phyloP scores from a whole-genome alignment of 768 basidiomycete genomes.

The Rhodotorula diobovata region DNA sequence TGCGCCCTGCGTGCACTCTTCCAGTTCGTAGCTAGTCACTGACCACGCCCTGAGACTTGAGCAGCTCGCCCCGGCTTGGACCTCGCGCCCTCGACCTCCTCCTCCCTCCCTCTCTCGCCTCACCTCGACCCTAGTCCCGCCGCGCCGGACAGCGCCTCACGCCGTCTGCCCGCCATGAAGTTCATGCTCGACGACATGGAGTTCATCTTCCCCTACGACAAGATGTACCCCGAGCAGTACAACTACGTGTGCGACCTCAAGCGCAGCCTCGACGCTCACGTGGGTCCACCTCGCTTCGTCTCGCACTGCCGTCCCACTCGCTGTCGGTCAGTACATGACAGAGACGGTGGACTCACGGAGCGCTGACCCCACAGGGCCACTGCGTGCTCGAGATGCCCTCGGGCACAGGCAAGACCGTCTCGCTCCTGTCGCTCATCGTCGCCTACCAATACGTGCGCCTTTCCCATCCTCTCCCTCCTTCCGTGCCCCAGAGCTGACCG shows the following conservation, averaged over 20 bases:
- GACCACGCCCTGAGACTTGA: too few species aligned
- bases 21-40: too few species aligned
- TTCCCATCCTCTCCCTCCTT: background rate
- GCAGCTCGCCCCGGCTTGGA: too few species aligned
- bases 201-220: slow-evolving; percentile 83
- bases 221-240: slow-evolving; percentile 98
- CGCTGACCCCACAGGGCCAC: too few species aligned
- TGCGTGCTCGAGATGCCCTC: slow-evolving; percentile 99
- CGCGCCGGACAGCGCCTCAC: background rate
- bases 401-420: slow-evolving; percentile 98
- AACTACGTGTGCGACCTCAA: slow-evolving; percentile 99
- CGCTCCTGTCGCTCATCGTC: slow-evolving; percentile 86
- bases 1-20: too few species aligned
- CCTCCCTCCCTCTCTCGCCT: too few species aligned
- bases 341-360: too few species aligned
- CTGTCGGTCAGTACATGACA: too few species aligned
- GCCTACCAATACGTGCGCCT: slow-evolving; percentile 85
- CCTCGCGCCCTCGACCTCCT: too few species aligned
- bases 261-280: slow-evolving; percentile 85
- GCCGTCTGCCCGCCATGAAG: slow-evolving; percentile 16
- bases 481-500: background rate
- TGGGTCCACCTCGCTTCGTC: too few species aligned
- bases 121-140: background rate
- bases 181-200: slow-evolving; percentile 36
- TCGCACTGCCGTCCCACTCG: too few species aligned